These are phyloP conservation scores for Cotoneaster glaucophyllus DNA, from an alignment of 306 rosid species.

Conservation along the genomic window DNA sequence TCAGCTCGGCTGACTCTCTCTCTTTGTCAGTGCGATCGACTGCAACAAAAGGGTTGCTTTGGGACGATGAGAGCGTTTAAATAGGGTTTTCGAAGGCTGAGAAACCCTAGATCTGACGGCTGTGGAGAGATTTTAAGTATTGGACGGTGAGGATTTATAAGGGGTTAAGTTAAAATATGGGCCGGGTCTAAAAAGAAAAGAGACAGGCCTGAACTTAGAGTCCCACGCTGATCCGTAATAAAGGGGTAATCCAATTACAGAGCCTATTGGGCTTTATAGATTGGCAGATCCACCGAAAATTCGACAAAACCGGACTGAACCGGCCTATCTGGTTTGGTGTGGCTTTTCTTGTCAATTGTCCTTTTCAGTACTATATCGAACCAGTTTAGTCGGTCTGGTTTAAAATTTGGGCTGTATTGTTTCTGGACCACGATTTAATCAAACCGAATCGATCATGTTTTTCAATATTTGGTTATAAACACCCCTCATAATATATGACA, in stretches of 20 bases:
- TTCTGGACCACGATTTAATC: too few species aligned
- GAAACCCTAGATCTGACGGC: slow-evolving; percentile 48
- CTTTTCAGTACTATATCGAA: neutral
- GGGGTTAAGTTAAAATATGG: neutral
- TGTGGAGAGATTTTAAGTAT: neutral
- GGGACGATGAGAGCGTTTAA: neutral
- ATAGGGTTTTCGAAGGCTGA: neutral
- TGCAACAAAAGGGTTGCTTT: neutral
- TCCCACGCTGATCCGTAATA: too few species aligned
- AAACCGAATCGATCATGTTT: too few species aligned
- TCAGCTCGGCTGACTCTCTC: neutral
- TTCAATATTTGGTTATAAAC: too few species aligned
- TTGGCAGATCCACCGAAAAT: too few species aligned
- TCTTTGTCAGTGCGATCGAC: neutral
- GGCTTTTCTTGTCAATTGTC: neutral
- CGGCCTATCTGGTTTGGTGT: neutral
- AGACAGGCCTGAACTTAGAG: neutral
- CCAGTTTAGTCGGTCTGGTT: too few species aligned
- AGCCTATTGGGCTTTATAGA: neutral
- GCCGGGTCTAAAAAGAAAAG: neutral
- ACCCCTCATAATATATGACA: too few species aligned
- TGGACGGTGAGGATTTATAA: slow-evolving; percentile 16
- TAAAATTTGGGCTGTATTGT: too few species aligned
- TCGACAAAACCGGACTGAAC: too few species aligned
- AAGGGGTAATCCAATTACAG: neutral